Evolutionary conservation across 345 rosid species (phyloP).

Genomic region (Syzygium aqueum): DNA sequence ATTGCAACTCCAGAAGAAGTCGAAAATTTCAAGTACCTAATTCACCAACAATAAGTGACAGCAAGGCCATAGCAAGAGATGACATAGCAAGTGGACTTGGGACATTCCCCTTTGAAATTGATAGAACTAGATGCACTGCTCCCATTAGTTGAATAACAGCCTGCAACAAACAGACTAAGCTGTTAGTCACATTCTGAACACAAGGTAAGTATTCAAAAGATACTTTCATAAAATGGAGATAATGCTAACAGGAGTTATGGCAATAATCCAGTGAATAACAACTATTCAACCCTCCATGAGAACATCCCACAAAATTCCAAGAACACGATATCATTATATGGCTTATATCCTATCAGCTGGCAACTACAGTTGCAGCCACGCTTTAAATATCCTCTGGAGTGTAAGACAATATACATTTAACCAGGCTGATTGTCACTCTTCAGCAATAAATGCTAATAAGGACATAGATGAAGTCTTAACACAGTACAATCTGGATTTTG

Average conservation of each 20-base stretch:
- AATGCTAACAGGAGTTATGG: neutral
- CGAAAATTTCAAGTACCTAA: constrained; percentile 24
- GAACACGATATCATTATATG: neutral
- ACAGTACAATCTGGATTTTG: neutral
- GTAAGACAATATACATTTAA: neutral
- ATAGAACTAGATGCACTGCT: constrained; percentile 15
- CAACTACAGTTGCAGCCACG: neutral
- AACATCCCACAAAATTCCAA: neutral
- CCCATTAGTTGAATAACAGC: constrained; percentile 27
- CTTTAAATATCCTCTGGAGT: neutral
- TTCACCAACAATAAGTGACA: constrained; percentile 48
- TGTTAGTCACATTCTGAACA: neutral
- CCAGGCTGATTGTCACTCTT: neutral
- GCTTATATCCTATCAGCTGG: neutral
- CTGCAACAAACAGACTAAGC: constrained; percentile 16
- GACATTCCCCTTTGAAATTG: constrained; percentile 3
- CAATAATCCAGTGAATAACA: neutral
- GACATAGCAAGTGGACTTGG: constrained; percentile 14
- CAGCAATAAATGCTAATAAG: neutral
- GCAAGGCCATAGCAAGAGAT: constrained; percentile 26
- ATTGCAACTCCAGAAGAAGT: neutral
- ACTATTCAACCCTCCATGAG: neutral
- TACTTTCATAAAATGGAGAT: no score
- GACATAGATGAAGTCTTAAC: neutral
- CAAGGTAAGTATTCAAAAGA: neutral